Conservation (phyloP, 2,329 filamentous ascomycete species). For the Magnaporthales sp. region DNA sequence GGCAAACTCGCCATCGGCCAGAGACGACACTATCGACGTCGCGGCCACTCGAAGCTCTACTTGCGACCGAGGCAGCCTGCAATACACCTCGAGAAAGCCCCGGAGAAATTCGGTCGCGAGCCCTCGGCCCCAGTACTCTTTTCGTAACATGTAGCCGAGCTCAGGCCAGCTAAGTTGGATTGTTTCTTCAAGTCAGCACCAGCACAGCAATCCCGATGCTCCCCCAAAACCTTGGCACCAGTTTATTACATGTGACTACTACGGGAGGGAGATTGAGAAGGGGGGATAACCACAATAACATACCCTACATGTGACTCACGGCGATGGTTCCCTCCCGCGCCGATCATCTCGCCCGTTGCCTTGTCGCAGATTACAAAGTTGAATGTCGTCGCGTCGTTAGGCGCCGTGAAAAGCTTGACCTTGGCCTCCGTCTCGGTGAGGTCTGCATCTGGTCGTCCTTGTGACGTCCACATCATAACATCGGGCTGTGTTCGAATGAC, state of each 20-base stretch:
- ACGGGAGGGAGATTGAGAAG: background rate
- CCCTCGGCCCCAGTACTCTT: slow-evolving; percentile 45
- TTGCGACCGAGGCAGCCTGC: slow-evolving; percentile 36
- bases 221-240: background rate
- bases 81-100: slow-evolving; percentile 37
- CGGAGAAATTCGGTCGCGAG: slow-evolving; percentile 47
- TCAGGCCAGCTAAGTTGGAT: slow-evolving; percentile 36
- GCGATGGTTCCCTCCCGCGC: slow-evolving; percentile 35
- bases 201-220: background rate
- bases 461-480: slow-evolving; percentile 51
- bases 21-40: slow-evolving; percentile 20
- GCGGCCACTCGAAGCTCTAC: slow-evolving; percentile 33
- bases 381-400: slow-evolving; percentile 41
- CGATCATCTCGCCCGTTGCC: slow-evolving; percentile 40
- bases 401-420: slow-evolving; percentile 34
- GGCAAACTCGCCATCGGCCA: slow-evolving; percentile 16
- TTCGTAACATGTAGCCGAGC: slow-evolving; percentile 48
- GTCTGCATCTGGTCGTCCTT: slow-evolving; percentile 32
- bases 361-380: slow-evolving; percentile 44
- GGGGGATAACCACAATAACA: background rate
- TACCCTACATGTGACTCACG: slow-evolving; percentile 25
- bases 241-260: background rate
- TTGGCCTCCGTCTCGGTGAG: slow-evolving; percentile 31
- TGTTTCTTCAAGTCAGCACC: background rate
- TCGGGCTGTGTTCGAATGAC: slow-evolving; percentile 47